Percentiles rank a stretch among this genome's conserved stretches.
phyloP scores from a whole-genome alignment of 1,284 basidiomycete species.

The Mycena citricolor region DNA sequence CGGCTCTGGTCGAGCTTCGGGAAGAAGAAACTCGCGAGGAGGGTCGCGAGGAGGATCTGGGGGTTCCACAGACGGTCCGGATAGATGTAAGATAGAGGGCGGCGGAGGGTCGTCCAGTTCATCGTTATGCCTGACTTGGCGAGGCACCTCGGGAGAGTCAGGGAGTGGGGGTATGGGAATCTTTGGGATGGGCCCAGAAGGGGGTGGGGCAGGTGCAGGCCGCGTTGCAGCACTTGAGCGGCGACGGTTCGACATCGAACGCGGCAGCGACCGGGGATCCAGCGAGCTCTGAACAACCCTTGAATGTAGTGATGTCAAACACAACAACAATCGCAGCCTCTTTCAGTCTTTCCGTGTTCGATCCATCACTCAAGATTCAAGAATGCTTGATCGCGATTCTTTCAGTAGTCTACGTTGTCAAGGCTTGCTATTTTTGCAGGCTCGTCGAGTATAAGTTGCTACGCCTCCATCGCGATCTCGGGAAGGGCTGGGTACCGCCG shows the following conservation, averaged over 20 bases:
- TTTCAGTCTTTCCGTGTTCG: too few relatives aligned
- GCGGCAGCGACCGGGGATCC: too few relatives aligned
- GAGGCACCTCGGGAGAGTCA: constrained; percentile 28
- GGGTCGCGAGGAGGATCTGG: constrained; percentile 35
- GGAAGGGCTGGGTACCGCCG: too few relatives aligned
- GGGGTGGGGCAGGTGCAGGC: constrained; percentile 68
- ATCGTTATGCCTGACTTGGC: constrained; percentile 38
- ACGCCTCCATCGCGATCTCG: too few relatives aligned
- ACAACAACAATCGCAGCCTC: too few relatives aligned
- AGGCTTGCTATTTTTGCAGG: too few relatives aligned
- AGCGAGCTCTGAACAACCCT: too few relatives aligned
- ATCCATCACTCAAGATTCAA: too few relatives aligned
- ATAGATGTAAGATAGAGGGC: constrained; percentile 44
- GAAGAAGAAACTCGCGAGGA: constrained; percentile 35
- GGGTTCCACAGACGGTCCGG: neutral
- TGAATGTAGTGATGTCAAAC: too few relatives aligned
- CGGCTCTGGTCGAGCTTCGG: constrained; percentile 38
- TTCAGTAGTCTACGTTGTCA: too few relatives aligned
- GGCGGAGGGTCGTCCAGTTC: constrained; percentile 61
- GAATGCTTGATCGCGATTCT: too few relatives aligned
- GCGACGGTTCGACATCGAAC: constrained; percentile 46
- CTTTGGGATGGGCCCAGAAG: constrained; percentile 70
- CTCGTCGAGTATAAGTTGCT: too few relatives aligned
- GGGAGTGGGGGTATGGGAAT: constrained; percentile 29
- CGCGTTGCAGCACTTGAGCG: constrained; percentile 65